Percentiles rank a stretch among this genome's conserved stretches.
These are phyloP conservation scores for Malus sieversii DNA, from an alignment of 306 rosid genomes.

Conservation along the genomic window DNA sequence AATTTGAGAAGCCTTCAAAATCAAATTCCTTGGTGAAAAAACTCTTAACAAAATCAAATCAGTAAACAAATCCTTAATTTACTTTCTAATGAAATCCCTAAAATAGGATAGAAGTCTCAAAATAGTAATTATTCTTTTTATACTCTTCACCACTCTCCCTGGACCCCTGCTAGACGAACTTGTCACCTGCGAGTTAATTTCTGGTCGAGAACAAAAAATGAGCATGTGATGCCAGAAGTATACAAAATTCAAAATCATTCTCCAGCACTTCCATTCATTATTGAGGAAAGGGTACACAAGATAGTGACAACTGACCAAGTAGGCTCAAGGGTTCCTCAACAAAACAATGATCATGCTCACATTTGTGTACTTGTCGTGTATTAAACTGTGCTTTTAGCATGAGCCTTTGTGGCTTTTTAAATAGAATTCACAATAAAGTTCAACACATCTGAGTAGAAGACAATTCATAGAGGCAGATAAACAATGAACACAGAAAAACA, in stretches of 20 bases:
- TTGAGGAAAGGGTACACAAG: neutral
- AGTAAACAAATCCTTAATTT: neutral
- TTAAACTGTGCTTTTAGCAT: neutral
- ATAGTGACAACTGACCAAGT: neutral
- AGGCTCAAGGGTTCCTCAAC: neutral
- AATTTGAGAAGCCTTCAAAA: neutral
- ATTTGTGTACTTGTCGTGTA: neutral
- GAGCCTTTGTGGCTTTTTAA: neutral
- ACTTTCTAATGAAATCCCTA: neutral
- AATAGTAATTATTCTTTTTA: neutral
- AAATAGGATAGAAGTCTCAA: neutral
- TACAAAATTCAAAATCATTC: neutral
- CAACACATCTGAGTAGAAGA: neutral
- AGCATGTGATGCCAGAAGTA: neutral
- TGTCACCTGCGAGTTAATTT: neutral
- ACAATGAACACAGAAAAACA: neutral
- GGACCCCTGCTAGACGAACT: neutral
- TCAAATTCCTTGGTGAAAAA: neutral
- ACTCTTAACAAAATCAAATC: neutral
- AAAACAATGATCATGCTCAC: neutral
- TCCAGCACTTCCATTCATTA: neutral
- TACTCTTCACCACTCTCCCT: neutral
- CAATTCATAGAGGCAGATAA: neutral
- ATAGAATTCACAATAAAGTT: neutral
- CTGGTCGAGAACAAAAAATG: neutral